Percentiles rank a stretch among this genome's conserved stretches.
These are phyloP conservation scores for Colletotrichum sp. DNA, from an alignment of 2,329 filamentous ascomycete species.

Conservation along the genomic window DNA sequence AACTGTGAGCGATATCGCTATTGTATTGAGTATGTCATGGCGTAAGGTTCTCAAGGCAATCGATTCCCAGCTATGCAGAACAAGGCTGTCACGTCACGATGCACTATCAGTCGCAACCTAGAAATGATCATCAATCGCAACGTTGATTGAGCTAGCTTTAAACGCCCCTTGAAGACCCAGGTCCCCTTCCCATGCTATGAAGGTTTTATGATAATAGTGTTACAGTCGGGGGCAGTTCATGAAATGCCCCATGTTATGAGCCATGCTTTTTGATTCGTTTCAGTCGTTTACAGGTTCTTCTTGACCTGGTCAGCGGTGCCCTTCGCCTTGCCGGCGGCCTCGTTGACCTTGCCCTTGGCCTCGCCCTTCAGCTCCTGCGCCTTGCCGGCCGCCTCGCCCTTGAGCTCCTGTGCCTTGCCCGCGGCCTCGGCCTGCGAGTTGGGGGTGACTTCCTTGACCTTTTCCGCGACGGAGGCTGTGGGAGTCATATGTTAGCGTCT, in stretches of 20 bases:
- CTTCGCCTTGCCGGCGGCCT: slow-evolving; percentile 45
- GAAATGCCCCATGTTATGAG: background rate
- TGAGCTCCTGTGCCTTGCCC: slow-evolving; percentile 39
- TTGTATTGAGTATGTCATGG: too few relatives aligned
- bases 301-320: slow-evolving; percentile 46
- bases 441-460: slow-evolving; percentile 52
- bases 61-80: too few relatives aligned
- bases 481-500: background rate
- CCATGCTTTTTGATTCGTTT: background rate
- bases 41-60: too few relatives aligned
- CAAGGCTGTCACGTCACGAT: too few relatives aligned
- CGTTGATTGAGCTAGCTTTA: background rate
- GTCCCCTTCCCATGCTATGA: slow-evolving; percentile 14
- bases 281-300: slow-evolving; percentile 29
- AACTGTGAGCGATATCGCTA: too few relatives aligned
- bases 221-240: background rate
- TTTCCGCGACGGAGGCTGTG: slow-evolving; percentile 44
- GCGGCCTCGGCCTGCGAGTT: slow-evolving; percentile 42
- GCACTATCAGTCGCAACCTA: too few relatives aligned
- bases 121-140: background rate
- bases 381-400: slow-evolving; percentile 45
- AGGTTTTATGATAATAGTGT: background rate
- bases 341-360: slow-evolving; percentile 36
- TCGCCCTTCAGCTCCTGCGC: slow-evolving; percentile 39
- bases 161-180: slow-evolving; percentile 1